Evolutionary conservation across 2,329 filamentous ascomycete genomes (phyloP), one percentile per base, ranked within the genome.

Genomic region (Cladosporium sp.): DNA sequence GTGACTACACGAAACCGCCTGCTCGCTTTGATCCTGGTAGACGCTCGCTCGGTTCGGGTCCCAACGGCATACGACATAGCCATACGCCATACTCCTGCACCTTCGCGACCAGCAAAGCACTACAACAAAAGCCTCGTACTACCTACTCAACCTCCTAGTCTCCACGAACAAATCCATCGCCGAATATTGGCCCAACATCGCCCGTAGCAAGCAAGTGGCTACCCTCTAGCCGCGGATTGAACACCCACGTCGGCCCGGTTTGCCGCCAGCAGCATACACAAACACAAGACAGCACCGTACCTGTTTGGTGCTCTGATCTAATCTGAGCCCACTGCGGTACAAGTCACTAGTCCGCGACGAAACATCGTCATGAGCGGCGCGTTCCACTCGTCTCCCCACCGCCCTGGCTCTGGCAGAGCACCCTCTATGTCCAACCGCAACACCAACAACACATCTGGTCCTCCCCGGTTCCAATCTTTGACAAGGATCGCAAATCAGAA

Each of bases 361-460:
- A 55, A 28, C 60, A 63, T 34, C 34, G 47, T 49, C n/a, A 55
- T 64, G 61, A 57, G 60, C 60, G 60, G 60, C 60, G 30, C 60
- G 18, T 38, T 62, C 59, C 44, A 55, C 49, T 63, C 60, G n/a
- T 63, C 47, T n/a, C 60, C 60, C 34, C 49, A 51, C 47, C 61
- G 36, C 11, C 61, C 61, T 21, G 51, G 60, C 44, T 41, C 61
- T 5, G 61, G 34, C 61, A 55, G 61, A 41, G 11, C 49, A 6
- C 61, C 51, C 10, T 64, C 61, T n/a, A 10, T 36, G 10, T 41
- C 51, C 11, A n/a, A 54, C 30, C 57, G 44, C 59, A 54, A 14
- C 51, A 57, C 21, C 26, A 38, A 52, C 3, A 41, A n/a, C 32
- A 54, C 32, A 6, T 44, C 57, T 47, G 57, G 57, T 18, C 51